Evolutionary conservation across 2,329 filamentous ascomycete species (phyloP).

Genomic region (Nothomitra cinnamomea): DNA sequence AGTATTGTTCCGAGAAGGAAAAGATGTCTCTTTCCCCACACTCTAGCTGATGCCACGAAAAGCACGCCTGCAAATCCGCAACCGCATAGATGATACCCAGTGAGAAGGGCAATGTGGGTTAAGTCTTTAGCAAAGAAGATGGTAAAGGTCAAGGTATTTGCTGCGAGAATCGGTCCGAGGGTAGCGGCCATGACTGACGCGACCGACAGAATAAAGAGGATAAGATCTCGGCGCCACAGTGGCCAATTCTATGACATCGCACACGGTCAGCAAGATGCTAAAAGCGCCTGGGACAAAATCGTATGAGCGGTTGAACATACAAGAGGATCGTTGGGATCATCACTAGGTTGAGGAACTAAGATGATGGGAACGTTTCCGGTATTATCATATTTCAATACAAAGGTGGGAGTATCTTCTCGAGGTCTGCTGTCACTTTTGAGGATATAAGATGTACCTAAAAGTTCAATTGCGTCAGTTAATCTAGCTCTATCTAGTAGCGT

Average conservation of each 20-base stretch:
- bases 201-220: conserved; percentile 61
- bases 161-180: conserved; percentile 71
- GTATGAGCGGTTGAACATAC: conserved; percentile 25
- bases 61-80: conserved; percentile 68
- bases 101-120: conserved; percentile 63
- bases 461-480: conserved; percentile 9
- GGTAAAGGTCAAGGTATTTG: conserved; percentile 66
- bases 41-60: conserved; percentile 71
- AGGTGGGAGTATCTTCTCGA: conserved; percentile 15
- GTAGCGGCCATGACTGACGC: conserved; percentile 70
- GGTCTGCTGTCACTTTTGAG: conserved; percentile 16
- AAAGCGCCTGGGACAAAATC: neutral
- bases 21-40: conserved; percentile 85
- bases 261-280: neutral
- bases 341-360: conserved; percentile 76
- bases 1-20: conserved; percentile 65
- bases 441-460: conserved; percentile 26
- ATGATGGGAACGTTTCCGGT: conserved; percentile 54
- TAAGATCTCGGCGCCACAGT: conserved; percentile 66
- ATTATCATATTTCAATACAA: conserved; percentile 52
- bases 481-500: conserved; percentile 7
- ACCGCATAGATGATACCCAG: conserved; percentile 74
- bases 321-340: conserved; percentile 80
- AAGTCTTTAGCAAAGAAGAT: conserved; percentile 48
- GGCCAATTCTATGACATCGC: conserved; percentile 51